Conservation (phyloP, 139 green algal genomes). For the Nannochloris sp. region DNA sequence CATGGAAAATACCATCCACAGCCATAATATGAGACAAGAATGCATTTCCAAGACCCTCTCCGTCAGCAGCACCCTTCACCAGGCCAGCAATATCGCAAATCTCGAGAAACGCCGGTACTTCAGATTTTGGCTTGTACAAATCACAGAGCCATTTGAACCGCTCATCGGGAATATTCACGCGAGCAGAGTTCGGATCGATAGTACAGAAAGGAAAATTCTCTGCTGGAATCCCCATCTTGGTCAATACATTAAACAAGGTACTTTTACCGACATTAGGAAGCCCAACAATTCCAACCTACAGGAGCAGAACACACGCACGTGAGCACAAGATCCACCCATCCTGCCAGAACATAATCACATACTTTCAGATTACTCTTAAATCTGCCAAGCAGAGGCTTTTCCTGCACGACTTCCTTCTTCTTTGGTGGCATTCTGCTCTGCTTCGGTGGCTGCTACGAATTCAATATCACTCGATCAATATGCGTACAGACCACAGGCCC, state of each 20-base stretch:
- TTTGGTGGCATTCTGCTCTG: constrained; percentile 37
- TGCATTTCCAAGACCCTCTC: constrained; percentile 92
- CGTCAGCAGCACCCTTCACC: constrained; percentile 72
- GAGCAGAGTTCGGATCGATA: constrained; percentile 83
- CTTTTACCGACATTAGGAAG: constrained; percentile 95
- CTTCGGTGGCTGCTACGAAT: neutral
- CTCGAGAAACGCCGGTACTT: constrained; percentile 86
- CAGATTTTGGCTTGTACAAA: constrained; percentile 51
- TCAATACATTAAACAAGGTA: constrained; percentile 88
- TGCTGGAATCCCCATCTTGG: constrained; percentile 74
- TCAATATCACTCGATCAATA: neutral
- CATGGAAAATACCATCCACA: constrained; percentile 98
- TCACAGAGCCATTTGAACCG: constrained; percentile 86
- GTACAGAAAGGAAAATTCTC: constrained; percentile 97
- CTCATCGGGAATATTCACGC: constrained; percentile 93
- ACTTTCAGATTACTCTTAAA: constrained; percentile 91
- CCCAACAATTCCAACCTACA: constrained; percentile 86
- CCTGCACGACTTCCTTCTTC: constrained; percentile 58
- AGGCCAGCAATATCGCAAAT: constrained; percentile 96
- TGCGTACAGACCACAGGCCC: no score
- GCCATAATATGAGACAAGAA: constrained; percentile 94
- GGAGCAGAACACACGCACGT: no score
- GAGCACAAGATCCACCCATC: no score
- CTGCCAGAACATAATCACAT: neutral
- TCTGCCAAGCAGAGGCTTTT: constrained; percentile 81